phyloP scores from a whole-genome alignment of 306 rosid genomes.

The Vachellia pachyceras region DNA sequence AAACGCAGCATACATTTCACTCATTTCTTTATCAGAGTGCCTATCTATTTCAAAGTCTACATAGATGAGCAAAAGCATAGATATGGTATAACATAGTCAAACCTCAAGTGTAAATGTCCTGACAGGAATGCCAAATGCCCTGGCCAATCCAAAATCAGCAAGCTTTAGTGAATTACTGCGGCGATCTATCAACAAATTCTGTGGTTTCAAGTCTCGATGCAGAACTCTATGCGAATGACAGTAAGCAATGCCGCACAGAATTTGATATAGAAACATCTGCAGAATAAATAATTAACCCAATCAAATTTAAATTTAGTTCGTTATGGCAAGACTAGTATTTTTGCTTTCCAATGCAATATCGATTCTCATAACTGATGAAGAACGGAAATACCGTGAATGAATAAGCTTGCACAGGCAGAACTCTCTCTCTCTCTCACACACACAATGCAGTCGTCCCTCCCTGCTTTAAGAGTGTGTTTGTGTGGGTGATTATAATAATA shows the following conservation, averaged over 20 bases:
- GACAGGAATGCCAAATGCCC: slow-evolving; percentile 99
- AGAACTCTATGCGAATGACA: slow-evolving; percentile 99
- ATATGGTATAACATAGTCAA: slow-evolving; percentile 33
- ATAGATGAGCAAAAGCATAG: slow-evolving; percentile 26
- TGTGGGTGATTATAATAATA: neutral
- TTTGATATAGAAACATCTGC: slow-evolving; percentile 98
- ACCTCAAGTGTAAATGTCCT: slow-evolving; percentile 99
- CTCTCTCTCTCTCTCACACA: neutral
- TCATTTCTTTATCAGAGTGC: slow-evolving; percentile 26
- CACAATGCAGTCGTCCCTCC: neutral
- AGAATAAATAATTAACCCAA: slow-evolving; percentile 42
- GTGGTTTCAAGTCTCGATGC: slow-evolving; percentile 98
- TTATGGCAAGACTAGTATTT: slow-evolving; percentile 24
- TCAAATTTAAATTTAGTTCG: slow-evolving; percentile 37
- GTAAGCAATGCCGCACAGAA: slow-evolving; percentile 98
- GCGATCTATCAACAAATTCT: slow-evolving; percentile 94
- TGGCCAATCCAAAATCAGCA: slow-evolving; percentile 98
- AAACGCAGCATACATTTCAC: slow-evolving; percentile 12
- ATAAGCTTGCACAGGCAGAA: neutral
- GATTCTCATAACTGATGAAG: slow-evolving; percentile 11
- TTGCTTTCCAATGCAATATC: slow-evolving; percentile 18
- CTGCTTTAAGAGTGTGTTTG: neutral
- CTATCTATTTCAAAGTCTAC: slow-evolving; percentile 24
- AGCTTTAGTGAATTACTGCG: slow-evolving; percentile 91
- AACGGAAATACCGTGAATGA: neutral